Percentiles rank a stretch among this genome's conserved stretches.
phyloP scores from a whole-genome alignment of 2,329 filamentous ascomycete genomes.

The Leptosphaerulina australis region DNA sequence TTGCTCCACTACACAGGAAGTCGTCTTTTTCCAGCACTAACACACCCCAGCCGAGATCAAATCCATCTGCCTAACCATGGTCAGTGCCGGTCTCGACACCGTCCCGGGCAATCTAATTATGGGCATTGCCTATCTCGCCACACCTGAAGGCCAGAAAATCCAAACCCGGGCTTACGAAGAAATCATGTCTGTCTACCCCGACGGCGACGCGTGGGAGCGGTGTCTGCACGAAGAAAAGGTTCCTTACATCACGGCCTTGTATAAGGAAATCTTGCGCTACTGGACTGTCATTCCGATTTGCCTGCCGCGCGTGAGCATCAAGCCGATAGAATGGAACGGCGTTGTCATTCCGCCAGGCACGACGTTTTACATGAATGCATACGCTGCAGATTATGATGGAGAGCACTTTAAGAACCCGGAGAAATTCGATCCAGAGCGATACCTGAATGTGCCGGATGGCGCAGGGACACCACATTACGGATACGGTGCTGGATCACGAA shows the following conservation, averaged over 20 bases:
- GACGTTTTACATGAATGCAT: slow-evolving; percentile 80
- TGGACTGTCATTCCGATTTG: slow-evolving; percentile 82
- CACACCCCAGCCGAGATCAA: slow-evolving; percentile 69
- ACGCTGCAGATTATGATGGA: slow-evolving; percentile 74
- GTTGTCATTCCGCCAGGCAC: slow-evolving; percentile 74
- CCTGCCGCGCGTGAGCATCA: slow-evolving; percentile 73
- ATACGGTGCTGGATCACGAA: slow-evolving; percentile 55
- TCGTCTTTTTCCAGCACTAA: too few relatives aligned
- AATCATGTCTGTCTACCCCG: slow-evolving; percentile 72
- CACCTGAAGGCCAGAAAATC: slow-evolving; percentile 69
- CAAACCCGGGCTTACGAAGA: slow-evolving; percentile 72
- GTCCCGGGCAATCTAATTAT: slow-evolving; percentile 80
- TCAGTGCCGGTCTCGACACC: slow-evolving; percentile 80
- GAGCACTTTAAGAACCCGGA: slow-evolving; percentile 68
- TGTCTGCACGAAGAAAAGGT: slow-evolving; percentile 77
- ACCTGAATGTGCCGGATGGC: slow-evolving; percentile 58
- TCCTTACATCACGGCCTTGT: slow-evolving; percentile 76
- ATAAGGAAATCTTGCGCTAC: slow-evolving; percentile 78
- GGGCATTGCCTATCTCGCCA: slow-evolving; percentile 77
- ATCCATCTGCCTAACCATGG: slow-evolving; percentile 82
- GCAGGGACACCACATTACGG: slow-evolving; percentile 57
- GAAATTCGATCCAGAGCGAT: slow-evolving; percentile 73
- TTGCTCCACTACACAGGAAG: neutral
- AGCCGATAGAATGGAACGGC: slow-evolving; percentile 72
- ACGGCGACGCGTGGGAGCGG: slow-evolving; percentile 76